phyloP scores from a whole-genome alignment of 169 alveolate genomes.

The Theileria sp. region DNA sequence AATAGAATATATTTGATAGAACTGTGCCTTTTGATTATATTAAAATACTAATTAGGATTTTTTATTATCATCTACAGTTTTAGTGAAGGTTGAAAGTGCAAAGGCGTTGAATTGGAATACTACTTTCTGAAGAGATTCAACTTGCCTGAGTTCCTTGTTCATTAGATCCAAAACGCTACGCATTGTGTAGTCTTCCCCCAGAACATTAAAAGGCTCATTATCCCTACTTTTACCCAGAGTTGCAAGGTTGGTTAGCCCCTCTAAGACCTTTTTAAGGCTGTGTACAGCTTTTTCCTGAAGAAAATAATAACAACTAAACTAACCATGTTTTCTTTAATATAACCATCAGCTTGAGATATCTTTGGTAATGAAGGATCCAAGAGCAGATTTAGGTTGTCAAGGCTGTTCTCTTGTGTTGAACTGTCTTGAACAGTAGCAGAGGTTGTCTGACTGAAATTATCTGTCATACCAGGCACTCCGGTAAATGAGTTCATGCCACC shows the following conservation, averaged over 20 bases:
- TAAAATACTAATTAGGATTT: background rate
- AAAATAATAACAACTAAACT: background rate
- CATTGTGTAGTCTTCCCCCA: slow-evolving; percentile 39
- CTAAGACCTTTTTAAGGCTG: slow-evolving; percentile 26
- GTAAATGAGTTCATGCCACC: background rate
- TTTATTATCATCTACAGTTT: background rate
- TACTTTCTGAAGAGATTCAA: slow-evolving; percentile 41
- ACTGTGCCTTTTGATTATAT: too few species aligned
- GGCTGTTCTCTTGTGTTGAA: background rate
- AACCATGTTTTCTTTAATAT: slow-evolving; percentile 6
- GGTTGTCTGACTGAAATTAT: background rate
- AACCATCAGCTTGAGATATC: slow-evolving; percentile 11
- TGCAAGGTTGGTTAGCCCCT: slow-evolving; percentile 23
- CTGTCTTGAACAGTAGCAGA: background rate
- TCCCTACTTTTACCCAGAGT: slow-evolving; percentile 28
- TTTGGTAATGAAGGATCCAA: slow-evolving; percentile 21
- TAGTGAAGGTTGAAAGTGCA: slow-evolving; percentile 38
- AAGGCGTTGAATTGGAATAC: slow-evolving; percentile 37
- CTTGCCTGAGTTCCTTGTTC: slow-evolving; percentile 38
- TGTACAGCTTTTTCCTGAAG: slow-evolving; percentile 54
- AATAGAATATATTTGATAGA: background rate
- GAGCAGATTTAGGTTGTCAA: slow-evolving; percentile 12
- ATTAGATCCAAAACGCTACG: slow-evolving; percentile 26
- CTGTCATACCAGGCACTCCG: background rate
- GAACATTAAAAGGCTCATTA: slow-evolving; percentile 24